Conservation (phyloP, 768 basidiomycete genomes). For the Pholiota conissans region DNA sequence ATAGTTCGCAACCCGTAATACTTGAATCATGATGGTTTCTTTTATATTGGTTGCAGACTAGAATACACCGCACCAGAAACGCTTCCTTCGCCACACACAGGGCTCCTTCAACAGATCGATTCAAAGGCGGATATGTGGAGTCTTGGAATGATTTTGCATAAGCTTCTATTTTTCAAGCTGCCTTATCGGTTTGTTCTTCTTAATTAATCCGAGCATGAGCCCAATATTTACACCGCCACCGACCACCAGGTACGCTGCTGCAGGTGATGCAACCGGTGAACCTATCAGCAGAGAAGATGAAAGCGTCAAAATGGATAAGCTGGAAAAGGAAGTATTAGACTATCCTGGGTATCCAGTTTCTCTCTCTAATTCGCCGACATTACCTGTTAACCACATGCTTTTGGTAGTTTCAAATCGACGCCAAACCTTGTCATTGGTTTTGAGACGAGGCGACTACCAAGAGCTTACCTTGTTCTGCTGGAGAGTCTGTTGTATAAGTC, state of each 20-base stretch:
- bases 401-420: constrained; percentile 49
- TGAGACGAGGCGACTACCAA: constrained; percentile 70
- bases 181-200: constrained; percentile 64
- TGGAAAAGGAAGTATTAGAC: constrained; percentile 70
- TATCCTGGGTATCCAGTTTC: constrained; percentile 66
- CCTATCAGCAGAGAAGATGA: constrained; percentile 42
- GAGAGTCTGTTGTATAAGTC: constrained; percentile 67
- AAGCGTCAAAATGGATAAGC: constrained; percentile 59
- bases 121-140: constrained; percentile 98
- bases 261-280: constrained; percentile 50
- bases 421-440: constrained; percentile 54
- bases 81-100: constrained; percentile 64
- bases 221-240: background rate
- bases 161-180: constrained; percentile 86
- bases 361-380: background rate
- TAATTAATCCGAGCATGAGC: too few relatives aligned
- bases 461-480: constrained; percentile 68
- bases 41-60: constrained; percentile 42
- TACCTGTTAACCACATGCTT: background rate
- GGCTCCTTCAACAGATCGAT: constrained; percentile 68
- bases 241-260: constrained; percentile 53
- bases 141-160: constrained; percentile 93
- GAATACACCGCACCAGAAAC: constrained; percentile 92
- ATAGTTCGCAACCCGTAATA: background rate
- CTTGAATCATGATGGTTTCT: background rate